Conservation (phyloP, 1,284 basidiomycete genomes). For the Irpex sp. region DNA sequence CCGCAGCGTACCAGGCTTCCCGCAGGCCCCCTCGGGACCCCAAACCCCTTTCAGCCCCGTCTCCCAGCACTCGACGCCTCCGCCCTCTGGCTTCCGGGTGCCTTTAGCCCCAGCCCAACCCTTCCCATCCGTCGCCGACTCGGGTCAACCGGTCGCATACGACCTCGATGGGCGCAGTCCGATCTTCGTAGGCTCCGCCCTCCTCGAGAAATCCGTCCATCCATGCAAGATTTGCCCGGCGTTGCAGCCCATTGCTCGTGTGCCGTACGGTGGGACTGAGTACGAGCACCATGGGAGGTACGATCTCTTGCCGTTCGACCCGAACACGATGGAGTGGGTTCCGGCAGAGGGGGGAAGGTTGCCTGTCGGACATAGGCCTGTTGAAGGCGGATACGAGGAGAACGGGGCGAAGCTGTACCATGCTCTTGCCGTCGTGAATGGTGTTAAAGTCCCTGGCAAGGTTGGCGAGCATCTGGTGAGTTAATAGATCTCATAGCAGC, state of each 20-base stretch:
- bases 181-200: conserved; percentile 68
- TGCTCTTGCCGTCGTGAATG: conserved; percentile 38
- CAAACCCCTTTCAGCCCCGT: conserved; percentile 6
- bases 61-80: conserved; percentile 22
- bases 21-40: not conserved
- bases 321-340: conserved; percentile 69
- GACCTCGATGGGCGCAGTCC: conserved; percentile 55
- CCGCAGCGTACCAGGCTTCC: conserved; percentile 8
- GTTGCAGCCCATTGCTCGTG: conserved; percentile 47
- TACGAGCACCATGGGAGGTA: conserved; percentile 57
- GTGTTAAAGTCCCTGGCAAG: conserved; percentile 66
- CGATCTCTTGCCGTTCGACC: conserved; percentile 67
- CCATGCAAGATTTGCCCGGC: conserved; percentile 73
- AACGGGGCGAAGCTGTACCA: conserved; percentile 34
- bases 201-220: conserved; percentile 64
- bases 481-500: conserved; percentile 6
- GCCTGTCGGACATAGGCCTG: conserved; percentile 40
- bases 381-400: conserved; percentile 42
- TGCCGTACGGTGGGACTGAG: conserved; percentile 65
- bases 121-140: conserved; percentile 43
- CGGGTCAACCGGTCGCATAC: conserved; percentile 44
- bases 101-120: conserved; percentile 40
- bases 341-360: conserved; percentile 53
- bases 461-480: conserved; percentile 63
- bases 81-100: conserved; percentile 61